Evolutionary conservation across 1,284 basidiomycete genomes (phyloP).

Genomic region (Leccinum insolens): DNA sequence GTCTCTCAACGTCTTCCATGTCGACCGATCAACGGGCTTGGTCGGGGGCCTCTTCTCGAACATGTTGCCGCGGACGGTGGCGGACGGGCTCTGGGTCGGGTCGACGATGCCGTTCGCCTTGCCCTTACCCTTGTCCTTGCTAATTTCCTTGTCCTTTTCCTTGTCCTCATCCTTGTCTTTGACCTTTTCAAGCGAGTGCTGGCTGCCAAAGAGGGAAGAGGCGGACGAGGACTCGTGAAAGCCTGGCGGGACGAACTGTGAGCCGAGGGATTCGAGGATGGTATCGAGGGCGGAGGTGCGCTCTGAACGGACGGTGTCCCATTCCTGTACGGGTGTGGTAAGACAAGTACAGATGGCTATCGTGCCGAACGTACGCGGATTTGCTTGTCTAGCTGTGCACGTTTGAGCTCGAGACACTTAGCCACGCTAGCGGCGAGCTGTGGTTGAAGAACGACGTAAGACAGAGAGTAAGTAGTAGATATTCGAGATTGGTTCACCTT

Average conservation of each 20-base stretch:
- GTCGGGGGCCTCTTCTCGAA: conserved; percentile 32
- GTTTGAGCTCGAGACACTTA: conserved; percentile 72
- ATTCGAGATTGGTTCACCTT: conserved; percentile 46
- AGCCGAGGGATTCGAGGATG: conserved; percentile 69
- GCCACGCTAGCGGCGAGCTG: conserved; percentile 74
- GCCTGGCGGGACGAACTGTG: conserved; percentile 72
- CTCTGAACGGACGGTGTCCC: conserved; percentile 63
- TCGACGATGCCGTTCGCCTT: conserved; percentile 31
- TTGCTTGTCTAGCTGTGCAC: conserved; percentile 56
- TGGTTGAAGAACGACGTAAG: background rate
- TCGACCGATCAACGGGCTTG: conserved; percentile 48
- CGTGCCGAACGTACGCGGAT: conserved; percentile 52
- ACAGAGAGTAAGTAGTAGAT: background rate
- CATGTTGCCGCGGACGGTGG: conserved; percentile 44
- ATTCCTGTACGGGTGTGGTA: conserved; percentile 53
- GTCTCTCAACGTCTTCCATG: conserved; percentile 80
- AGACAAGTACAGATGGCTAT: background rate
- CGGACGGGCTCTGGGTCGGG: conserved; percentile 45
- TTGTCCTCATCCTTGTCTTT: background rate
- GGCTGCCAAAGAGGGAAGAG: conserved; percentile 76
- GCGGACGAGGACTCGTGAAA: conserved; percentile 69
- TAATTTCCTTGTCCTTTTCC: background rate
- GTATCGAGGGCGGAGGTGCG: conserved; percentile 63
- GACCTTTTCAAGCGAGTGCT: conserved; percentile 54
- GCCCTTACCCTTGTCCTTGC: background rate